Evolutionary conservation across 2,329 filamentous ascomycete species (phyloP).

Genomic region (Clathrospora elynae): DNA sequence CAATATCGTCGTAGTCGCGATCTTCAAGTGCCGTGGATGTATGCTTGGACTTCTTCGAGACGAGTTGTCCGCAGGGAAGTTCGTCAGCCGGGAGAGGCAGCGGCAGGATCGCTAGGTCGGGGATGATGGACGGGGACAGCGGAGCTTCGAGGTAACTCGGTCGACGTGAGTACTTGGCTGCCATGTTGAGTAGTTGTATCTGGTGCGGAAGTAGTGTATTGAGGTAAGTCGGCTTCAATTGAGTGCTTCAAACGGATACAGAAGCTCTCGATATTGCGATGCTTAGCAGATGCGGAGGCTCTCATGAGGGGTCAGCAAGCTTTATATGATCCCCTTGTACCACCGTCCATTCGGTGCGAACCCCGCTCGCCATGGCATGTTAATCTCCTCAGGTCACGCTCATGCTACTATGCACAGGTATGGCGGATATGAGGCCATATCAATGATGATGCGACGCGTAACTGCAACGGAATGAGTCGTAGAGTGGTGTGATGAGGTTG

Average conservation of each 20-base stretch:
- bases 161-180: slow-evolving; percentile 36
- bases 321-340: slow-evolving; percentile 46
- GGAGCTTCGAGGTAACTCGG: slow-evolving; percentile 35
- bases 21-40: slow-evolving; percentile 36
- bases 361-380: slow-evolving; percentile 31
- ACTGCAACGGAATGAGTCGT: slow-evolving; percentile 21
- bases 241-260: slow-evolving; percentile 1
- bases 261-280: too few relatives aligned
- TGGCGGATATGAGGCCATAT: slow-evolving; percentile 13
- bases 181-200: slow-evolving; percentile 22
- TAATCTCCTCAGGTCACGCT: slow-evolving; percentile 39
- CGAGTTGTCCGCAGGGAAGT: slow-evolving; percentile 41
- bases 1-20: slow-evolving; percentile 45
- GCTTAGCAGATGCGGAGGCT: slow-evolving; percentile 31
- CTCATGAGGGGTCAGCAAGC: slow-evolving; percentile 41
- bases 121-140: slow-evolving; percentile 39
- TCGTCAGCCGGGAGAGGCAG: slow-evolving; percentile 33
- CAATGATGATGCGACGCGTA: slow-evolving; percentile 20
- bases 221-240: slow-evolving; percentile 8
- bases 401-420: slow-evolving; percentile 26
- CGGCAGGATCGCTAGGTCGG: slow-evolving; percentile 41
- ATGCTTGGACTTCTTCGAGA: slow-evolving; percentile 38
- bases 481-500: slow-evolving; percentile 27
- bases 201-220: slow-evolving; percentile 1
- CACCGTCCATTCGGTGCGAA: slow-evolving; percentile 24